These are phyloP conservation scores for Aristolochia californica DNA, from an alignment of 164 flowering plant genomes.

Conservation along the genomic window DNA sequence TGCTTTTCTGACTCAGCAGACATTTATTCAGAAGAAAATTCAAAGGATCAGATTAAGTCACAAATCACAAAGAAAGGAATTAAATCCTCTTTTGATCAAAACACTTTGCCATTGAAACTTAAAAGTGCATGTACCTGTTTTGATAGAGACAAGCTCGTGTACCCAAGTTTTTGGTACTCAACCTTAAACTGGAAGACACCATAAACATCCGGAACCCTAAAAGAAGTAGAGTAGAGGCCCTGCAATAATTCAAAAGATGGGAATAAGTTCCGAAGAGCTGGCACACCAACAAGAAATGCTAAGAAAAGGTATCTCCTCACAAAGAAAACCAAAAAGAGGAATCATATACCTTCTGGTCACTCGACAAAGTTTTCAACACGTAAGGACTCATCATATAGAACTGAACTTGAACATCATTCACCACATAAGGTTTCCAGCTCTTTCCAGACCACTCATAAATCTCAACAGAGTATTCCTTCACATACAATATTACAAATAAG, in stretches of 20 bases:
- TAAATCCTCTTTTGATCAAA: no score
- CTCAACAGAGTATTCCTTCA: slow-evolving; percentile 84
- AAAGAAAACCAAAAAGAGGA: not conserved
- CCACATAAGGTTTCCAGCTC: slow-evolving; percentile 87
- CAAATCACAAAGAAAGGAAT: no score
- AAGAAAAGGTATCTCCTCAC: not conserved
- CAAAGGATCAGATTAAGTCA: no score
- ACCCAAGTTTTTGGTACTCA: slow-evolving; percentile 89
- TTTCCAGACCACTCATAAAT: slow-evolving; percentile 93
- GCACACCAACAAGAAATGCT: not conserved
- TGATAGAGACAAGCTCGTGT: slow-evolving; percentile 68
- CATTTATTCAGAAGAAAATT: no score
- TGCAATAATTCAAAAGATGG: slow-evolving; percentile 22
- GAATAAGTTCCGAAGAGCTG: not conserved
- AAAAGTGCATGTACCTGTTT: slow-evolving; percentile 79
- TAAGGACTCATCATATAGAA: slow-evolving; percentile 99
- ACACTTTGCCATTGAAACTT: not conserved
- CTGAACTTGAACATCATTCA: slow-evolving; percentile 91
- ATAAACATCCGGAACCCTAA: slow-evolving; percentile 99
- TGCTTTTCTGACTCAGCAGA: no score
- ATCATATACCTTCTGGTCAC: slow-evolving; percentile 57
- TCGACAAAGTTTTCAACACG: slow-evolving; percentile 72
- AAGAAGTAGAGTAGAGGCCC: slow-evolving; percentile 69
- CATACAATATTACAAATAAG: not conserved
- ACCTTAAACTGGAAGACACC: slow-evolving; percentile 99